Evolutionary conservation across 495 filamentous ascomycete genomes (phyloP), one percentile per base, ranked within the genome.

Genomic region (Hypoxylon trugodes): DNA sequence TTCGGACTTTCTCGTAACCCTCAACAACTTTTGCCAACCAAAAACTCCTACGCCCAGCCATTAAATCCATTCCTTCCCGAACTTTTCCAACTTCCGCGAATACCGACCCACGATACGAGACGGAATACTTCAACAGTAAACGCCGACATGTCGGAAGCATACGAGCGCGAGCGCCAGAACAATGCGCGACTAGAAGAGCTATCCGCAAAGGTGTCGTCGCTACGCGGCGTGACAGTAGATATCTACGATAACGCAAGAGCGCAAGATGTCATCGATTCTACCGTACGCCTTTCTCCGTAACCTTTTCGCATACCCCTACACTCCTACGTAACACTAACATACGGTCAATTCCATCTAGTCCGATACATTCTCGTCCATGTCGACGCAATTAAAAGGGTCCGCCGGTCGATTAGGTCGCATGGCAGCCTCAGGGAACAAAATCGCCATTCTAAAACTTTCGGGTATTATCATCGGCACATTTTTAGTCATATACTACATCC

Each of bases 171-270:
- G 75, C 82, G 84, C 75, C 95, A 98, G 78, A 98, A 98, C 79
- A 96, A 97, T 78, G 88, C 91, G 69, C 93, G 95, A 72, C 89
- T 98, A 46, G 88, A 92, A 68, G 93, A 96, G 69, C 89, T 98
- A 18, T 88, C 90, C 12, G 82, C 84, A 21, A 98, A 98, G 76
- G 92, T 97, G 25, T 90, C 90, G 38, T 91, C 92, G 28, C 84
- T 98, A 48, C 93, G 93, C 69, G 88, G 88, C 65, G 92, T 98
- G n/a, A 98, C 95, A n/a, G 87, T 97, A 38, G 91, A 98, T 78
- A 98, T 98, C 73, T 96, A 97, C 79, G 93, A 97, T 77, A 90
- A 93, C 71, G 95, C 95, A 33, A 84, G 91, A 33, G 85, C 89
- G 68, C 93, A 97, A 69, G 85, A 89, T 48, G 82, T 95, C 22